phyloP scores from a whole-genome alignment of 768 basidiomycete species.

The Dioszegia hungarica region DNA sequence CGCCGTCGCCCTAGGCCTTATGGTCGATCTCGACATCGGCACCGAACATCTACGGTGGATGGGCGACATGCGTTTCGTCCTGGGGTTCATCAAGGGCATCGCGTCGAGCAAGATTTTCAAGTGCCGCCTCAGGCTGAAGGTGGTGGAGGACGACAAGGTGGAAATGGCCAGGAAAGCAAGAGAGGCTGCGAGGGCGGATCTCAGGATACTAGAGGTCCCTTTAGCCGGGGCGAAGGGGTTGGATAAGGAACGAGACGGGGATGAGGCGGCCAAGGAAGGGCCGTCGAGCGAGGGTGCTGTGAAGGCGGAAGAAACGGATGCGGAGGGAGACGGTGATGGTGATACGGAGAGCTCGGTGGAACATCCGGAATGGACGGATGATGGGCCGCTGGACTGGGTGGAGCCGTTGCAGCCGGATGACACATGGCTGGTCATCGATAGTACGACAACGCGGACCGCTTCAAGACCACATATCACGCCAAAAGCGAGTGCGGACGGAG shows the following conservation, averaged over 20 bases:
- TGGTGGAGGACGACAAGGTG: conserved; percentile 25
- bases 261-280: background rate
- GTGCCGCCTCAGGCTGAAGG: conserved; percentile 37
- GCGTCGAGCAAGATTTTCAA: conserved; percentile 28
- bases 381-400: conserved; percentile 17
- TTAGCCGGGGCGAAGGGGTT: background rate
- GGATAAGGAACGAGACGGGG: no score
- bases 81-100: conserved; percentile 42
- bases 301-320: no score
- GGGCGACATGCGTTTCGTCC: conserved; percentile 47
- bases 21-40: conserved; percentile 42
- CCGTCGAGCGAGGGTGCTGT: background rate
- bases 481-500: conserved; percentile 2
- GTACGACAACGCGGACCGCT: conserved; percentile 1
- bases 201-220: background rate
- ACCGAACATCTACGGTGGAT: conserved; percentile 49
- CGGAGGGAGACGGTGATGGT: no score
- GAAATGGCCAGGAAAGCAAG: conserved; percentile 11
- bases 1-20: conserved; percentile 39
- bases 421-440: conserved; percentile 38
- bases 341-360: no score
- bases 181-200: conserved; percentile 8
- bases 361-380: background rate
- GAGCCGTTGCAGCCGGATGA: conserved; percentile 35
- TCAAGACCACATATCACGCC: conserved; percentile 5